These are phyloP conservation scores for Metschnikowia shivogae DNA, from an alignment of 805 yeast genomes.

Conservation along the genomic window DNA sequence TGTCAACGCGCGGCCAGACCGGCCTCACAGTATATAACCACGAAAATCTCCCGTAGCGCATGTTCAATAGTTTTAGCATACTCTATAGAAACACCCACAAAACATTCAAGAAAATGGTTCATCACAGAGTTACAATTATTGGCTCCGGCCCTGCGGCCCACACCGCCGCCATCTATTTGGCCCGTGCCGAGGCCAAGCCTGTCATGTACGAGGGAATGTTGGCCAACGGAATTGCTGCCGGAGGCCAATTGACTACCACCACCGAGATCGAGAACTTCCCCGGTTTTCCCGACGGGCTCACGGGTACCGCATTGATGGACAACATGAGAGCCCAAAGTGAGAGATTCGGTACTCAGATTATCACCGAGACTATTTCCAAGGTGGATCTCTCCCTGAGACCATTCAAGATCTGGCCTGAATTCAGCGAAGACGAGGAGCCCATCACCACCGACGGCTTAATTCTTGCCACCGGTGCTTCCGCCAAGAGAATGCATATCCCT, in stretches of 20 bases:
- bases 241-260: conserved; percentile 98
- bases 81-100: background rate
- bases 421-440: conserved; percentile 88
- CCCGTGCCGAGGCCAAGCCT: conserved; percentile 96
- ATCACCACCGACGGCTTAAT: conserved; percentile 89
- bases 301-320: conserved; percentile 88
- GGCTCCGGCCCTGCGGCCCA: conserved; percentile 99
- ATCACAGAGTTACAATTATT: conserved; percentile 78
- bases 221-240: conserved; percentile 98
- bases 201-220: conserved; percentile 91
- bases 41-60: background rate
- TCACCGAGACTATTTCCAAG: conserved; percentile 93
- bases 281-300: conserved; percentile 92
- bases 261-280: conserved; percentile 99
- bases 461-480: conserved; percentile 97
- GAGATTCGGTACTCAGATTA: conserved; percentile 87
- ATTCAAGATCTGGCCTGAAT: conserved; percentile 96
- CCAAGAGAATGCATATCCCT: conserved; percentile 87
- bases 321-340: conserved; percentile 85
- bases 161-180: conserved; percentile 95
- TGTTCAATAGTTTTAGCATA: background rate
- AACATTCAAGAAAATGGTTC: conserved; percentile 55
- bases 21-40: conserved; percentile 3
- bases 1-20: conserved; percentile 14
- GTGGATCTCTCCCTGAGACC: conserved; percentile 86